These are phyloP conservation scores for Neocucurbitaria cava DNA, from an alignment of 2,329 filamentous ascomycete genomes.

Conservation along the genomic window DNA sequence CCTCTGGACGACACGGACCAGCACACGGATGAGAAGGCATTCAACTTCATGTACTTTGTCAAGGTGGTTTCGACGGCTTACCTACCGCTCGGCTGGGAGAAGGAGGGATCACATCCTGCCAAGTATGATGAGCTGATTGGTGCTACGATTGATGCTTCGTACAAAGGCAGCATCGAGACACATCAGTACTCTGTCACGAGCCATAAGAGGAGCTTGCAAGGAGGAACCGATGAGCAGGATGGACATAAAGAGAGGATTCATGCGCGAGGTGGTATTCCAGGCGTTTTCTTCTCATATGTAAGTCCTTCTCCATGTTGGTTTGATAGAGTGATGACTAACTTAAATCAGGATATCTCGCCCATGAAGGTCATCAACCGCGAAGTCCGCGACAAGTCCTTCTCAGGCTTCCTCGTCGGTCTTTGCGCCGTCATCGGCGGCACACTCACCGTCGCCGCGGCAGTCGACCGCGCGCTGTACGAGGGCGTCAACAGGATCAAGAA, in stretches of 20 bases:
- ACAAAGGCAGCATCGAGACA: slow-evolving; percentile 89
- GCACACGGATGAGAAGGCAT: slow-evolving; percentile 79
- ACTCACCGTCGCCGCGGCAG: slow-evolving; percentile 89
- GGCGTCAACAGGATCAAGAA: slow-evolving; percentile 86
- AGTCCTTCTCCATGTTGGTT: slow-evolving; percentile 51
- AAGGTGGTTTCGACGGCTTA: slow-evolving; percentile 98
- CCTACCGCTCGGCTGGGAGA: slow-evolving; percentile 87
- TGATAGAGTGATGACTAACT: slow-evolving; percentile 11
- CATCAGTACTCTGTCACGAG: slow-evolving; percentile 98
- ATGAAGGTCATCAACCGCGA: slow-evolving; percentile 99
- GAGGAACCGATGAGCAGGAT: slow-evolving; percentile 83
- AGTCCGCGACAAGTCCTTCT: slow-evolving; percentile 85
- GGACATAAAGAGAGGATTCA: slow-evolving; percentile 93
- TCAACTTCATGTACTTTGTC: slow-evolving; percentile 99
- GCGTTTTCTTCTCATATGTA: slow-evolving; percentile 98
- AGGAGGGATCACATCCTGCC: slow-evolving; percentile 48
- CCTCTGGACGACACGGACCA: slow-evolving; percentile 84
- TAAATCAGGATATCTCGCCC: slow-evolving; percentile 86
- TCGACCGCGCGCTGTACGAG: slow-evolving; percentile 92
- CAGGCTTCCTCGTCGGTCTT: slow-evolving; percentile 89
- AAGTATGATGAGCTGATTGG: slow-evolving; percentile 61
- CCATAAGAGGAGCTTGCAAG: slow-evolving; percentile 86
- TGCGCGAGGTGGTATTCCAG: slow-evolving; percentile 88
- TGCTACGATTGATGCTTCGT: slow-evolving; percentile 55
- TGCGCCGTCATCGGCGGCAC: slow-evolving; percentile 96